Conservation (phyloP, 164 flowering plant genomes). For the Brasenia schreberi region DNA sequence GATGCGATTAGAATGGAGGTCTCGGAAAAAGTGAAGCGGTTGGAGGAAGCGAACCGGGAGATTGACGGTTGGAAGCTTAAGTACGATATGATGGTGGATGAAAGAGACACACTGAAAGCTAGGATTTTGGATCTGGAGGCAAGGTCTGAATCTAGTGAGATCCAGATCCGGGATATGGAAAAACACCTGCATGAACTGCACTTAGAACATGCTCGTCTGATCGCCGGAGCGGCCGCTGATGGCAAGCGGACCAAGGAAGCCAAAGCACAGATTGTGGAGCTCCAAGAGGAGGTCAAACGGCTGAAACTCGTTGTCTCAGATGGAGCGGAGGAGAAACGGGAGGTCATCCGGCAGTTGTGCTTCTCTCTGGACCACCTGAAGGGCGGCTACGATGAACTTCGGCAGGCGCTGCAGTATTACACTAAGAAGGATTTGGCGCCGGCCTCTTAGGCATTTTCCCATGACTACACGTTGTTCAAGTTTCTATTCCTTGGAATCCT, state of each 20-base stretch:
- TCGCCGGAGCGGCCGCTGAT: slow-evolving; percentile 19
- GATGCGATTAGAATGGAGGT: slow-evolving; percentile 2
- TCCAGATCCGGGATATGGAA: slow-evolving; percentile 26
- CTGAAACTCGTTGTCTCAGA: slow-evolving; percentile 34
- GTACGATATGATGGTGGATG: slow-evolving; percentile 22
- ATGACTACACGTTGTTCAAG: too few relatives aligned
- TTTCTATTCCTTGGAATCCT: too few relatives aligned
- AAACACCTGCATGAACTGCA: slow-evolving; percentile 31
- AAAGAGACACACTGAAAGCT: slow-evolving; percentile 32
- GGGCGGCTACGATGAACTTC: slow-evolving; percentile 34
- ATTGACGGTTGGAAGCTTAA: slow-evolving; percentile 23
- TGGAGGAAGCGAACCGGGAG: slow-evolving; percentile 24
- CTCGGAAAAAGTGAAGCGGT: slow-evolving; percentile 12
- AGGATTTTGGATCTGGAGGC: slow-evolving; percentile 6
- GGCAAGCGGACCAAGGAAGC: slow-evolving; percentile 17
- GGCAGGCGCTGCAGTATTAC: slow-evolving; percentile 20
- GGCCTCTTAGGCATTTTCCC: slow-evolving; percentile 2
- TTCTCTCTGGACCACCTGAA: slow-evolving; percentile 64
- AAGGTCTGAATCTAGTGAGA: slow-evolving; percentile 8
- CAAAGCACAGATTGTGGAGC: slow-evolving; percentile 14
- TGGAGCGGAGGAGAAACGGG: slow-evolving; percentile 64
- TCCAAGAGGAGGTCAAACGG: slow-evolving; percentile 39
- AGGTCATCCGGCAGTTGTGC: slow-evolving; percentile 80
- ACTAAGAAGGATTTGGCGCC: slow-evolving; percentile 2
- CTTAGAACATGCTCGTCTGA: slow-evolving; percentile 30